Conservation (phyloP, 768 basidiomycete genomes). For the Boletus pseudopeckii region DNA sequence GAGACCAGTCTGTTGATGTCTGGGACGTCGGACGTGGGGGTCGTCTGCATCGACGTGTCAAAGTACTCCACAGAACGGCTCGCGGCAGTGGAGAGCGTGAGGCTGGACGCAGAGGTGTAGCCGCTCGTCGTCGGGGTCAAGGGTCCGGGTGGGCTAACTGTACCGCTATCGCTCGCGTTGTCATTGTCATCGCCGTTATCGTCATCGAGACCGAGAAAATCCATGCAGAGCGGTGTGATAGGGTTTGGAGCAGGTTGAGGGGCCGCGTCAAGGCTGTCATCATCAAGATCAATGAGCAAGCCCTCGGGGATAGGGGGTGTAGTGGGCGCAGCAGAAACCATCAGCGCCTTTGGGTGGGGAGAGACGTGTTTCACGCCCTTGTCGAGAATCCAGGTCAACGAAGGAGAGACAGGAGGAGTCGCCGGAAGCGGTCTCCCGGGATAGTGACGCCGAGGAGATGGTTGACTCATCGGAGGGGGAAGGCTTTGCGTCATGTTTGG, state of each 20-base stretch:
- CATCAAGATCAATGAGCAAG: constrained; percentile 55
- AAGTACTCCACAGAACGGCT: constrained; percentile 28
- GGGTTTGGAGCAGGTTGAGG: constrained; percentile 7
- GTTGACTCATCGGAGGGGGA: constrained; percentile 18
- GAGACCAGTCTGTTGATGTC: constrained; percentile 65
- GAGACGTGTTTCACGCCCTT: constrained; percentile 16
- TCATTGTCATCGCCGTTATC: constrained; percentile 22
- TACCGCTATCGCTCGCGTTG: constrained; percentile 29
- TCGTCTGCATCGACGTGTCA: constrained; percentile 28
- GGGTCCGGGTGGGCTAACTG: constrained; percentile 31
- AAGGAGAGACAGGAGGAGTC: constrained; percentile 32
- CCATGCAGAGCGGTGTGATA: constrained; percentile 17
- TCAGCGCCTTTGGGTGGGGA: constrained; percentile 14
- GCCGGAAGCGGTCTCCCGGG: constrained; percentile 33
- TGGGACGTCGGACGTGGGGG: constrained; percentile 39
- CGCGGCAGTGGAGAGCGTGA: constrained; percentile 24
- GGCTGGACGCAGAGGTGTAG: constrained; percentile 26
- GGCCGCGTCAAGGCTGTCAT: constrained; percentile 31
- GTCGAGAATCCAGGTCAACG: constrained; percentile 34
- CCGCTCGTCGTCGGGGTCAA: constrained; percentile 31
- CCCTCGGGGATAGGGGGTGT: constrained; percentile 46
- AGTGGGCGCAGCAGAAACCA: constrained; percentile 16
- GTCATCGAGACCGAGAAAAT: constrained; percentile 24
- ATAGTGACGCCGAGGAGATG: constrained; percentile 33
- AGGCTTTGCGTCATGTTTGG: constrained; percentile 24